A percentile compares a stretch with the other conserved stretches of the same genome.
These are phyloP conservation scores for Ramularia endophylla DNA, from an alignment of 2,329 filamentous ascomycete genomes.

Conservation along the genomic window DNA sequence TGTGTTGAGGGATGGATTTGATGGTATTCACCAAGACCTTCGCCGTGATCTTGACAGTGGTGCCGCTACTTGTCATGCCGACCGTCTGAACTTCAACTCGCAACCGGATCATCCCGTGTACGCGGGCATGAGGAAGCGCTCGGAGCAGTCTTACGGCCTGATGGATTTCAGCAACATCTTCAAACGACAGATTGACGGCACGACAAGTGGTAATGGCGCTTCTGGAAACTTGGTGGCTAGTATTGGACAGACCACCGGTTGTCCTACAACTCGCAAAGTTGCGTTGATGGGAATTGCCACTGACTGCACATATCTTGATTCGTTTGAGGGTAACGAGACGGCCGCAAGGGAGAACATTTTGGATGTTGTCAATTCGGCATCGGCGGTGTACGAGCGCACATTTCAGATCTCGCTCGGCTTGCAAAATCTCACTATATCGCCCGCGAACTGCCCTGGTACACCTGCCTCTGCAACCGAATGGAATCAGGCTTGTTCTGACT, in stretches of 20 bases:
- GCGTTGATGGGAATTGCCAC: constrained; percentile 88
- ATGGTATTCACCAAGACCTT: constrained; percentile 52
- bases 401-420: constrained; percentile 96
- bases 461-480: constrained; percentile 65
- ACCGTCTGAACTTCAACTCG: constrained; percentile 74
- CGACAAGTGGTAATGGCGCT: constrained; percentile 66
- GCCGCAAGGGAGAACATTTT: constrained; percentile 72
- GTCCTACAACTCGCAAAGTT: constrained; percentile 83
- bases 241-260: constrained; percentile 79
- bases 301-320: constrained; percentile 78
- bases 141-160: constrained; percentile 52
- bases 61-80: constrained; percentile 56
- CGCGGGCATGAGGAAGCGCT: constrained; percentile 46
- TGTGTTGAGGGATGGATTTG: constrained; percentile 44
- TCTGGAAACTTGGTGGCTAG: constrained; percentile 70
- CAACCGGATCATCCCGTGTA: constrained; percentile 64
- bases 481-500: constrained; percentile 69
- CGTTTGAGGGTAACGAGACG: constrained; percentile 58
- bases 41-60: constrained; percentile 34
- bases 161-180: constrained; percentile 62
- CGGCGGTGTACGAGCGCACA: constrained; percentile 76
- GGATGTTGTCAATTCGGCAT: constrained; percentile 76
- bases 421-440: constrained; percentile 74
- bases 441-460: constrained; percentile 66
- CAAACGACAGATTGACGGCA: constrained; percentile 62